These are phyloP conservation scores for Neonectria ditissima DNA, from an alignment of 2,329 filamentous ascomycete genomes.

Conservation along the genomic window DNA sequence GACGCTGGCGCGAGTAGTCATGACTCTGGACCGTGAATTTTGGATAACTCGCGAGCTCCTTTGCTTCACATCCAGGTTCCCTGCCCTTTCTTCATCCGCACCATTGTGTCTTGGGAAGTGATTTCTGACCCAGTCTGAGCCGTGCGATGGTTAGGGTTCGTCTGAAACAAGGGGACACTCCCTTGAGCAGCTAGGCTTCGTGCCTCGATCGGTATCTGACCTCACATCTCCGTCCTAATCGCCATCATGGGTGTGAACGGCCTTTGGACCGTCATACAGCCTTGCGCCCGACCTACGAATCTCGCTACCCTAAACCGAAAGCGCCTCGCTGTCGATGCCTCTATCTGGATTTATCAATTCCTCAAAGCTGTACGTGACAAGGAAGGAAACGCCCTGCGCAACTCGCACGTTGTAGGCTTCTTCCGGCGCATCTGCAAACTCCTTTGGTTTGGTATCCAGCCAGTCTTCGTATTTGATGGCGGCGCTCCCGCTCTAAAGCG, in stretches of 20 bases:
- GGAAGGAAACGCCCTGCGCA: conserved; percentile 95
- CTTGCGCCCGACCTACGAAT: conserved; percentile 94
- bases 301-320: conserved; percentile 96
- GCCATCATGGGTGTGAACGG: conserved; percentile 92
- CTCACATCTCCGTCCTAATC: conserved; percentile 23
- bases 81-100: neutral
- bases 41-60: conserved; percentile 11
- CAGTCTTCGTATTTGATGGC: conserved; percentile 98
- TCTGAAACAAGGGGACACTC: conserved; percentile 35
- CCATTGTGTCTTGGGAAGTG: neutral
- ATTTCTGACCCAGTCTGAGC: neutral
- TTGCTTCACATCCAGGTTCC: neutral
- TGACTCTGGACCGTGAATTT: conserved; percentile 23
- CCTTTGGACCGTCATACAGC: conserved; percentile 96
- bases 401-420: conserved; percentile 96
- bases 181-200: conserved; percentile 26
- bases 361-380: conserved; percentile 98
- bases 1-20: conserved; percentile 3
- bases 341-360: conserved; percentile 99
- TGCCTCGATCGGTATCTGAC: conserved; percentile 15
- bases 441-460: conserved; percentile 94
- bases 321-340: conserved; percentile 95
- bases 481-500: conserved; percentile 91
- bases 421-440: conserved; percentile 98
- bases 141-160: conserved; percentile 10